Evolutionary conservation across 192 early-diverging fungal genomes (phyloP), one percentile per base, ranked within the genome.

Genomic region (Coemansia erecta): DNA sequence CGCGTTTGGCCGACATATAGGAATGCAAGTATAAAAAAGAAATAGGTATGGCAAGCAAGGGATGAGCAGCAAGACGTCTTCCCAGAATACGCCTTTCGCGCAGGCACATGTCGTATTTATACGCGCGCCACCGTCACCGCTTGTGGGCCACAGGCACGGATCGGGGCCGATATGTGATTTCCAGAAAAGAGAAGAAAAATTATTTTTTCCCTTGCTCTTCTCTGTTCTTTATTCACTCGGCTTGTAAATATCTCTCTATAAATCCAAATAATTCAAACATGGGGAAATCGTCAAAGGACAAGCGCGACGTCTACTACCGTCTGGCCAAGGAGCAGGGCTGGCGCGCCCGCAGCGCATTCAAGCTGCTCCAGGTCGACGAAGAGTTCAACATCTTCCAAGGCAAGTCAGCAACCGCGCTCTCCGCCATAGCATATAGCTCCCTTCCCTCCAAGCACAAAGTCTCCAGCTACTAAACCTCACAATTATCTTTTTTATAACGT

Each of bases 301-400:
- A 92, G 77, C 87, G 94, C 41, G 96, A 98, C 82, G 88, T 96
- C 18, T 97, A 94, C 79, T 98, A 98, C 72, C 88, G 96, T 13
- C 72, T 93, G 53, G 94, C 96, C 41, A 98, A 98, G 72, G 96
- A 98, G 80, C 89, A 96, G 72, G 96, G 94, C 26, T 98, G 93
- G 94, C 82, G 97, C 37, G 97, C 97, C 10, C 84, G 97, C 52
- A 92, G 89, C 70, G 95, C 97, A 3, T 99, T 97, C 84, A 99
- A 99, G 77, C 82, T 99, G 50, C 82, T 97, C 41, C 95, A 99
- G 61, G 80, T 99, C 48, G 90, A 98, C 68, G 93, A 99, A 55
- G 94, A 97, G 75, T 97, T 93, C 78, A 78, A 90, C 57, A 82
- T 99, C 28, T 90, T 99, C 55, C 70, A 89, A 73, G 89, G 87